A percentile compares a stretch with the other conserved stretches of the same genome.
Conservation (phyloP, 148 eudicot genomes). For the Hydrangea macrophylla region DNA sequence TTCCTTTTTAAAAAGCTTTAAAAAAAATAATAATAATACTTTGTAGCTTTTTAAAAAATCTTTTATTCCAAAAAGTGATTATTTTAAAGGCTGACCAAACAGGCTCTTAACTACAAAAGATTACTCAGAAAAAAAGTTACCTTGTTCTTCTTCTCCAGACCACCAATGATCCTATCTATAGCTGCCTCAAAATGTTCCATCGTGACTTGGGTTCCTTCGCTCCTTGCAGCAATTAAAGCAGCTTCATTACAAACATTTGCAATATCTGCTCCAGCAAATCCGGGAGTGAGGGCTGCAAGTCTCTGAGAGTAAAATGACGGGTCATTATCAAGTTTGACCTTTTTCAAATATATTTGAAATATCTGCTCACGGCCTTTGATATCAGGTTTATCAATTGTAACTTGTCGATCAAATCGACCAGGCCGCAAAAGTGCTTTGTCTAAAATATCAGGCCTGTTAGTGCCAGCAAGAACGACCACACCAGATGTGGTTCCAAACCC, state of each 20-base stretch:
- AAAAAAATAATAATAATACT: too few relatives aligned
- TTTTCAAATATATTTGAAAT: conserved; percentile 74
- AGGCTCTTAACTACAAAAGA: neutral
- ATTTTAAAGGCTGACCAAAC: too few relatives aligned
- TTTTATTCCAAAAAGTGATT: too few relatives aligned
- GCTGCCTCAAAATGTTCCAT: conserved; percentile 88
- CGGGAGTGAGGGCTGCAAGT: conserved; percentile 88
- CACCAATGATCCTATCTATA: conserved; percentile 85
- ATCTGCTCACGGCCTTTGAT: conserved; percentile 90
- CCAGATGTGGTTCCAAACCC: conserved; percentile 87
- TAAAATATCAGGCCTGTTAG: conserved; percentile 81
- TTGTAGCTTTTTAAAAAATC: too few relatives aligned
- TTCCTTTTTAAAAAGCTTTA: too few relatives aligned
- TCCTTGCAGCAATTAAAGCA: conserved; percentile 85
- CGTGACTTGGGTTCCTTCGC: conserved; percentile 40
- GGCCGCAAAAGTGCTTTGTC: conserved; percentile 91
- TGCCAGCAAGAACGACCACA: conserved; percentile 89
- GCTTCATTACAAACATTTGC: conserved; percentile 95
- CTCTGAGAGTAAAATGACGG: conserved; percentile 76
- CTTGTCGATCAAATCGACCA: conserved; percentile 84
- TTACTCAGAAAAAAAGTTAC: conserved; percentile 22
- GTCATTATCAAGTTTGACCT: conserved; percentile 72
- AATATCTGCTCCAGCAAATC: conserved; percentile 94
- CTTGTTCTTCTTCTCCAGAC: conserved; percentile 89
- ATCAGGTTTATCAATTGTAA: conserved; percentile 81